Base-by-base conservation (phyloP, 306 rosid species). In the Trifolium pratense region DNA sequence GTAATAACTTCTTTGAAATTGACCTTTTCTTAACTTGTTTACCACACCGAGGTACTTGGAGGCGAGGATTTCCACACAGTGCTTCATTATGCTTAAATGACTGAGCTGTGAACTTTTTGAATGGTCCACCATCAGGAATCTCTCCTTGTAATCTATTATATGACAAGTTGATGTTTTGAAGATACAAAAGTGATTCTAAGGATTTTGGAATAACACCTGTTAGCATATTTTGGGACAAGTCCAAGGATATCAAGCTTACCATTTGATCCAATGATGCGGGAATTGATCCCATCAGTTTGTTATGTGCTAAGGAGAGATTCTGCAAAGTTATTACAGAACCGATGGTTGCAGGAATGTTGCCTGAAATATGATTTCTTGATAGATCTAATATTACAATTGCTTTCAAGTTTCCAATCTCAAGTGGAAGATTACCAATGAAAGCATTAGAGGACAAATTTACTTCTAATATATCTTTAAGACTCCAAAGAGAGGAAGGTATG, bases 81-180 rank as follows among this genome's bases (percentile, higher is more conserved):
- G 69, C 80, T 18, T 39, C 53, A 43, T 82, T 82, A 29, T 55
- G 39, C 66, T 62, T 42, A 59, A 78, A 82, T 2, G 82, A 68
- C 16, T 51, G 49, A 53, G 67, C 61, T 34, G 66, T 52, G 42
- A 63, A 69, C 7, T 69, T 74, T 26, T 9, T 11, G 57, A 82
- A 78, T 2, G 14, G 16, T 2, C 83, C 86, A 7, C 53, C 49
- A 9, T 43, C 11, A 23, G 86, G 86, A 69, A 78, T 74, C 29
- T 68, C 70, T 13, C 86, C 86, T 31, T 45, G 12, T 34, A 73
- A 49, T 11, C 32, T 62, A 43, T 82, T 81, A 43, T 66, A 81
- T 13, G 88, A 85, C 0, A 82, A 43, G 43, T 82, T 78, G 13
- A 82, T 62, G n/a, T 25, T 17, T 13, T 62, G 39, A 57, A 82